Base-by-base conservation (phyloP, 1,284 basidiomycete genomes). In the Omphalotus olearius region DNA sequence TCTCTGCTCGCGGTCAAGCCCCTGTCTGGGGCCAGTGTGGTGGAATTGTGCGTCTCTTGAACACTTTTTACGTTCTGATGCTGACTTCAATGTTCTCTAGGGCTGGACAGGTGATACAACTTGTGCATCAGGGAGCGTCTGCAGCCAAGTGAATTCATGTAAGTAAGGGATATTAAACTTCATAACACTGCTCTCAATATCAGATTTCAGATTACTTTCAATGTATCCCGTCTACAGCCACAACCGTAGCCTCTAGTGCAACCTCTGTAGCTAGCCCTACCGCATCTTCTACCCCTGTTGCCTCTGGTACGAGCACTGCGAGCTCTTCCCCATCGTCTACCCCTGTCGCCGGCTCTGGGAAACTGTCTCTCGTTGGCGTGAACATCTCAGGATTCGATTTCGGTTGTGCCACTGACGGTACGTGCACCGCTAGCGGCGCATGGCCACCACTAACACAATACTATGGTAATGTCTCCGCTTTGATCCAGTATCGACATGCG, bases 321-420 rank as follows among this genome's bases (percentile, higher is more conserved):
- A 23, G 35, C 18, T n/a, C 33, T 3, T 43, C 41, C 7, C 48
- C 48, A 10, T 43, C 23, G 6, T 37, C 36, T 18, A n/a, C 45
- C 10, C 46, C 47, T 6, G 43, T 48, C 64, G 26, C 44, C 14
- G 50, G 50, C 20, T 42, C 41, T 46, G 45, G 39, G 20, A 46
- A 25, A n/a, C 50, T 52, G n/a, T 33, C 38, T 17, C 41, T 30
- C 6, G 39, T 39, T 14, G 50, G 68, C 47, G 67, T 78, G 18
- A 77, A 78, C 62, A 76, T 73, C 42, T 65, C 75, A 18, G 75
- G 75, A 0, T 76, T 74, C 61, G 75, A 78, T 59, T 78, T 78
- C 55, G 72, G 71, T 3, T 74, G 73, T 57, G 63, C 68, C 52
- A 64, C 64, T 5, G 70, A 74, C 56, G 75, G 75, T 11, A 67